Conservation (phyloP, 2,329 filamentous ascomycete species). For the Pseudocercospora fijiensis region DNA sequence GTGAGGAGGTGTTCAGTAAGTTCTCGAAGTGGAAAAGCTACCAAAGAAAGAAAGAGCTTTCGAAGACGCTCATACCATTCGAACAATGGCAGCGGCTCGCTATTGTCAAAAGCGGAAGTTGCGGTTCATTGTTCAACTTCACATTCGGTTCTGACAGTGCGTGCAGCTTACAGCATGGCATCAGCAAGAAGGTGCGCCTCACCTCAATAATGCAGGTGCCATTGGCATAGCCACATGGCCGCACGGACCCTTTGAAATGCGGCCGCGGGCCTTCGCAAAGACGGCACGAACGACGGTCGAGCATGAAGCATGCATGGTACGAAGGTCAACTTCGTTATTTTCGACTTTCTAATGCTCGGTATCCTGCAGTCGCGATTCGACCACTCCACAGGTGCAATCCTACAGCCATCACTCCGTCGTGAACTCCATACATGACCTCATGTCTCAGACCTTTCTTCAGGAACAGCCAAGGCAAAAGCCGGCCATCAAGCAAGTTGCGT, state of each 20-base stretch:
- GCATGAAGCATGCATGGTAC: too few species aligned
- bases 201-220: not conserved
- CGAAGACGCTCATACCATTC: not conserved
- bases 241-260: not conserved
- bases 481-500: slow-evolving; percentile 10
- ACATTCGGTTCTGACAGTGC: not conserved
- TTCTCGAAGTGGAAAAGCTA: not conserved
- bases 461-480: slow-evolving; percentile 14
- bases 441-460: not conserved
- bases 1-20: not conserved
- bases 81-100: not conserved
- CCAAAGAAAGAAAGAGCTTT: slow-evolving; percentile 1
- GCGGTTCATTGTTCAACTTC: not conserved
- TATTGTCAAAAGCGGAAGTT: not conserved
- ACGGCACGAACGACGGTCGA: not conserved
- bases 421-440: not conserved
- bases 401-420: not conserved
- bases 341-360: not conserved
- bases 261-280: not conserved
- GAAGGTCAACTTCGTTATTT: not conserved
- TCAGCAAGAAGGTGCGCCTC: not conserved
- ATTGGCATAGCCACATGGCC: not conserved
- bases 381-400: not conserved
- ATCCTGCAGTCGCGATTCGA: not conserved
- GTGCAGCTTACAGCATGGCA: not conserved